Base-by-base conservation (phyloP, 176 grass and related monocot species). In the Triticum dicoccoides region DNA sequence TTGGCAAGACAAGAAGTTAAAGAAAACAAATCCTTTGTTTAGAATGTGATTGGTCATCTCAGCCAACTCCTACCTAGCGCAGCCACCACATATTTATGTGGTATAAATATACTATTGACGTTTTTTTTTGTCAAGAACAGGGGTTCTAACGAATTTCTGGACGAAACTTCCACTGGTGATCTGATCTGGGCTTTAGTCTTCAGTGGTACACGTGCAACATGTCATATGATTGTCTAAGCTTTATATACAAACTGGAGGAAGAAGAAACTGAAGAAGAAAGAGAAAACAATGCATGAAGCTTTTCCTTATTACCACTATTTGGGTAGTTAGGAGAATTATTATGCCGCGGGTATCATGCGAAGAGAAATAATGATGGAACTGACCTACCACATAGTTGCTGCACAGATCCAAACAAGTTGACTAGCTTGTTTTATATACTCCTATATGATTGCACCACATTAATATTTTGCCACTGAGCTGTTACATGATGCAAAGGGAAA, bases 131-230 rank as follows among this genome's bases (percentile, higher is more conserved):
- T 13, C 13, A 51, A 15, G 13, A 51, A 49, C 1, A 49, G 47
- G 47, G 13, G 13, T 49, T 14, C 45, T 37, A 77, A 69, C 47
- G 76, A 78, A 69, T 70, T 82, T 82, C 71, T 86, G 51, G 17
- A 30, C 1, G 49, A 69, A 77, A 32, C 72, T 82, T 82, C 71
- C 66, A 42, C 27, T 27, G 38, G 30, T 77, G n/a, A 77, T 89
- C 71, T 61, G 49, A 77, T 86, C 4, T 68, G 49, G 59, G 66
- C 27, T 7, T 80, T 49, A 63, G 34, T 21, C 45, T 76, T 67
- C 70, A 27, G 78, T 61, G 52, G 37, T 76, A 85, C 78, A 89
- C 77, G 77, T 85, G 78, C 82, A 80, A 76, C 32, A 54, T 23
- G 33, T 21, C 17, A 66, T 44, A 74, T 85, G 52, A 32, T 81